Percentiles rank a stretch among this genome's conserved stretches.
These are phyloP conservation scores for Cucumis hystrix DNA, from an alignment of 306 rosid species.

Conservation along the genomic window DNA sequence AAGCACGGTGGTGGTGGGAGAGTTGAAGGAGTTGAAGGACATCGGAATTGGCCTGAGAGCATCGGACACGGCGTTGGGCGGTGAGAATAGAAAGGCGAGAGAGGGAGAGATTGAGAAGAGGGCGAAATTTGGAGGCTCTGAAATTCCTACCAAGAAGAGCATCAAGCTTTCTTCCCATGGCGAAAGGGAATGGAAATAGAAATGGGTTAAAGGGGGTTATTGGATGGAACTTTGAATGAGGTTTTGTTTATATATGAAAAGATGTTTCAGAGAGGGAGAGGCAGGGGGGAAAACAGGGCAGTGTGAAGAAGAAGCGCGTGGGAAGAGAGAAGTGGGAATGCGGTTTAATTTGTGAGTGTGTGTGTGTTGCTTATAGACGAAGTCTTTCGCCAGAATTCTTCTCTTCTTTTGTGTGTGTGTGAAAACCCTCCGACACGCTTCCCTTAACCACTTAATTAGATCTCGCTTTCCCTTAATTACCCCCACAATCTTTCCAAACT, in stretches of 20 bases:
- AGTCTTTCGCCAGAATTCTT: neutral
- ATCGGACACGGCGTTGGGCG: conserved; percentile 33
- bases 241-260: too few relatives aligned
- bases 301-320: neutral
- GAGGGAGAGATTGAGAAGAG: conserved; percentile 22
- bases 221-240: too few relatives aligned
- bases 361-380: neutral
- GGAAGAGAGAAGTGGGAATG: neutral
- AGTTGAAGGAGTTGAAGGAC: conserved; percentile 42
- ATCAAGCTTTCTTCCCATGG: conserved; percentile 37
- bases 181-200: neutral
- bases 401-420: neutral
- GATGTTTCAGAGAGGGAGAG: neutral
- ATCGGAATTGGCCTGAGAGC: conserved; percentile 36
- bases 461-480: too few relatives aligned
- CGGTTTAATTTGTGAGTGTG: neutral
- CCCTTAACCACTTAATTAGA: neutral
- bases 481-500: too few relatives aligned
- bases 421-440: neutral
- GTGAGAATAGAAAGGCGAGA: conserved; percentile 45
- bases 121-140: conserved; percentile 28
- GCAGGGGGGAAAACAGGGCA: too few relatives aligned
- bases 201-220: too few relatives aligned
- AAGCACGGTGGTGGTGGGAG: conserved; percentile 44
- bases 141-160: conserved; percentile 39